A percentile compares a stretch with the other conserved stretches of the same genome.
These are phyloP conservation scores for Fraxinus baroniana DNA, from an alignment of 305 asterid genomes.

Conservation along the genomic window DNA sequence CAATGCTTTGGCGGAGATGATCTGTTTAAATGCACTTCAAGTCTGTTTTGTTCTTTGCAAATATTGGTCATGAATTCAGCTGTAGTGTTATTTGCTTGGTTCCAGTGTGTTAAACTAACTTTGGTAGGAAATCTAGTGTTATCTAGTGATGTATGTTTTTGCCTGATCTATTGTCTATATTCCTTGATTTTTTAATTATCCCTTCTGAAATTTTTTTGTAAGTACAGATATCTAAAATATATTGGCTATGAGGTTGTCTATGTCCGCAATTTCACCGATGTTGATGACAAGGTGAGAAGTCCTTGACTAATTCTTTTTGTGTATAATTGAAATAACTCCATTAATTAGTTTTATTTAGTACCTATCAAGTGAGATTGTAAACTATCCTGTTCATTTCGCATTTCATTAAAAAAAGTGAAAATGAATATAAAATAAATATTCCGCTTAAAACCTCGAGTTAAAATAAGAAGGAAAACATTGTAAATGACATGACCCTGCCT, in stretches of 20 bases:
- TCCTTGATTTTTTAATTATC: neutral
- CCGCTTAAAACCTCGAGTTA: neutral
- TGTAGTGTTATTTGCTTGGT: neutral
- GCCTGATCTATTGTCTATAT: neutral
- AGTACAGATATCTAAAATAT: slow-evolving; percentile 59
- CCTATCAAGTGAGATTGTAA: neutral
- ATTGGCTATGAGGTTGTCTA: slow-evolving; percentile 83
- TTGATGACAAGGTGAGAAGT: slow-evolving; percentile 87
- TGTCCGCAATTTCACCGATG: slow-evolving; percentile 90
- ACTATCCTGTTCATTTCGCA: neutral
- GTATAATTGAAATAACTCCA: neutral
- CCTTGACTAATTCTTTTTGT: neutral
- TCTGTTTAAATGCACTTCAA: neutral
- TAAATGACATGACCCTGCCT: neutral
- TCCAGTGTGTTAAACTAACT: neutral
- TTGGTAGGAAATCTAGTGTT: neutral
- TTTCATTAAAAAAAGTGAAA: neutral
- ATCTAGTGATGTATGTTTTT: neutral
- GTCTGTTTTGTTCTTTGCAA: neutral
- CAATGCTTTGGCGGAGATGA: neutral
- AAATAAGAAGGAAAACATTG: neutral
- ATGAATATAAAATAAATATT: neutral
- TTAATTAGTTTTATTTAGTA: neutral
- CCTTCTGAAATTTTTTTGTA: neutral
- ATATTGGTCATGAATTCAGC: neutral